phyloP scores from a whole-genome alignment of 306 rosid species.

The Cucurbita pepo region DNA sequence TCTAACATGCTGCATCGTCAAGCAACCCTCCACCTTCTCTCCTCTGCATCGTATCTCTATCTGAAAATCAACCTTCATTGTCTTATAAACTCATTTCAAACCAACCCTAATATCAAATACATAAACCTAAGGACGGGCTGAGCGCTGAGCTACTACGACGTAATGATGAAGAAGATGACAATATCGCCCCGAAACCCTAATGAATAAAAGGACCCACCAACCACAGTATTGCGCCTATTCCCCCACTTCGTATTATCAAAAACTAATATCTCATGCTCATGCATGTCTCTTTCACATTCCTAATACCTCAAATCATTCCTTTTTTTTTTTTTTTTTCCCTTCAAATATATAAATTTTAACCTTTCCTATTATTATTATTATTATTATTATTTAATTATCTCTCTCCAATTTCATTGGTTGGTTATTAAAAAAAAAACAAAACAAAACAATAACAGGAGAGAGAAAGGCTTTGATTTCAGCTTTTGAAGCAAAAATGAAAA shows the following conservation, averaged over 20 bases:
- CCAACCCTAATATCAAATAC: too few relatives aligned
- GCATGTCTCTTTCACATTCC: slow-evolving; percentile 85
- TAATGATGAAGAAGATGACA: neutral
- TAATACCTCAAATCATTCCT: slow-evolving; percentile 21
- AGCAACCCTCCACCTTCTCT: slow-evolving; percentile 54
- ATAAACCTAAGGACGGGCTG: neutral
- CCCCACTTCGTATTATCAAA: neutral
- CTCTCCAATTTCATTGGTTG: neutral
- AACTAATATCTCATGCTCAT: slow-evolving; percentile 14
- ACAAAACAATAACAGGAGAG: neutral
- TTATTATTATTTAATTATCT: neutral
- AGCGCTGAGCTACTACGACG: neutral
- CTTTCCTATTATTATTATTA: neutral
- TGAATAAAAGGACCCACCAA: neutral
- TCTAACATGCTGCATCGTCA: slow-evolving; percentile 94
- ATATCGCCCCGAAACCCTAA: neutral
- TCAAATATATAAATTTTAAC: neutral
- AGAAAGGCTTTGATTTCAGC: neutral
- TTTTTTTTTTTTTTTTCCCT: neutral
- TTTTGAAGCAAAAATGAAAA: neutral
- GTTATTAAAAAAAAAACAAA: neutral
- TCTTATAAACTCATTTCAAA: too few relatives aligned
- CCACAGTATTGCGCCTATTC: neutral
- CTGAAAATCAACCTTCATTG: slow-evolving; percentile 14
- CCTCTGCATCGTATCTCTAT: slow-evolving; percentile 92